phyloP scores from a whole-genome alignment of 768 basidiomycete genomes.

The Lyophyllum decastes region DNA sequence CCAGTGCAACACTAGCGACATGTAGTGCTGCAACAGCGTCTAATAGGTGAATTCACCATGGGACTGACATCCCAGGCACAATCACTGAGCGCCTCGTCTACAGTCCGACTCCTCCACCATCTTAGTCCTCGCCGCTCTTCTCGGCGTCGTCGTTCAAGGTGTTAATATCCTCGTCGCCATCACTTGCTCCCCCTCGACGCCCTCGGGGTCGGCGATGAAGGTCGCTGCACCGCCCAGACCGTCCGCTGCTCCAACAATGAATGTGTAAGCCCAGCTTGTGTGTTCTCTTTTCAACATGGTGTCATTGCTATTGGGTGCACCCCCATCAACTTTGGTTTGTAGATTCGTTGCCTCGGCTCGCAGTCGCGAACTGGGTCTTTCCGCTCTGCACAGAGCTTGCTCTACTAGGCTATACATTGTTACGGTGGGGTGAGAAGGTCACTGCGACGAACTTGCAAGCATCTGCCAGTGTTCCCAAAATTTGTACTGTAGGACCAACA shows the following conservation, averaged over 20 bases:
- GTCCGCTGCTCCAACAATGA: constrained; percentile 28
- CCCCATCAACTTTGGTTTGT: constrained; percentile 20
- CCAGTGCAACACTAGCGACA: not conserved
- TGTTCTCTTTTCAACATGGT: constrained; percentile 8
- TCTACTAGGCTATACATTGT: too few relatives aligned
- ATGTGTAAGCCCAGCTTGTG: constrained; percentile 21
- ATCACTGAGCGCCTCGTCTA: not conserved
- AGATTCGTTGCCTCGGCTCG: too few relatives aligned
- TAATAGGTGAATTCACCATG: not conserved
- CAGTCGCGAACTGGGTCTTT: too few relatives aligned
- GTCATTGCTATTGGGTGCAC: constrained; percentile 27
- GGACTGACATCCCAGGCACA: not conserved
- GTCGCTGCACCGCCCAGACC: constrained; percentile 20
- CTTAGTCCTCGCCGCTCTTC: not conserved
- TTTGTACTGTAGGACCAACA: too few relatives aligned
- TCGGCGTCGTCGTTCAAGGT: not conserved
- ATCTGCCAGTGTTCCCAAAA: too few relatives aligned
- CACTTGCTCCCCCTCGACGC: constrained; percentile 20
- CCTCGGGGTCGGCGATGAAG: constrained; percentile 16
- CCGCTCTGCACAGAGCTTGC: too few relatives aligned
- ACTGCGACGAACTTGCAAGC: too few relatives aligned
- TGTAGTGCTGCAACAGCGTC: constrained; percentile 23
- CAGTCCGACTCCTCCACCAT: not conserved
- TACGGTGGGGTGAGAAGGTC: too few relatives aligned
- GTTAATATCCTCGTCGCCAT: not conserved